Conservation (phyloP, 2,329 filamentous ascomycete genomes). For the Penicillium rolfsii region DNA sequence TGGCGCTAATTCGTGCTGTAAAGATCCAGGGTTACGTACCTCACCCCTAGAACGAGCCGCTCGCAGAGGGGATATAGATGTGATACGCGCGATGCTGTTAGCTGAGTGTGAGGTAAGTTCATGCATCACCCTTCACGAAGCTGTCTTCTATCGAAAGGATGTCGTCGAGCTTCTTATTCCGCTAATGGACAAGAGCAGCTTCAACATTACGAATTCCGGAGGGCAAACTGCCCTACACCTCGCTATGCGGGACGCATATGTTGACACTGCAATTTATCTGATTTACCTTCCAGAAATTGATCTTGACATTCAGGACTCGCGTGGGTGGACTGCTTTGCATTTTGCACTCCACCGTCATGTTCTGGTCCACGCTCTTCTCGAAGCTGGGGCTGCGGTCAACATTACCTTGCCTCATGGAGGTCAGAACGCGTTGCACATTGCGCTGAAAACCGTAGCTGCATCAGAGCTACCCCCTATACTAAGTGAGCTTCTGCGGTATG, state of each 20-base stretch:
- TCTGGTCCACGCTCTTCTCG: neutral
- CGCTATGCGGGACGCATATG: neutral
- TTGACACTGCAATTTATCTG: neutral
- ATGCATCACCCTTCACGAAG: neutral
- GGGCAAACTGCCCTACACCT: neutral
- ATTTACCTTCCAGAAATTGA: neutral
- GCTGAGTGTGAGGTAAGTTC: neutral
- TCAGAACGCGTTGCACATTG: slow-evolving; percentile 1
- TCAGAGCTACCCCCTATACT: neutral
- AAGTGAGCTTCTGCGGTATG: neutral
- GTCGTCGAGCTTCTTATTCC: neutral
- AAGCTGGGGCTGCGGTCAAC: neutral
- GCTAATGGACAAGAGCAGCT: neutral
- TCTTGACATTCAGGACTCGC: neutral
- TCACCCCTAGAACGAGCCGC: slow-evolving; percentile 2
- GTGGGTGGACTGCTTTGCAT: neutral
- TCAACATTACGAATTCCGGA: neutral
- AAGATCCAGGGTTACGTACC: neutral
- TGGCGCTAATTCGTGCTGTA: neutral
- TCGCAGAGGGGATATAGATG: neutral
- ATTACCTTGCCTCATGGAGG: neutral
- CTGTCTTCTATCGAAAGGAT: neutral
- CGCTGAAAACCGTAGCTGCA: neutral
- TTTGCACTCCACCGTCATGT: neutral
- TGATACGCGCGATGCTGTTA: neutral